These are phyloP conservation scores for Lithospermum erythrorhizon DNA, from an alignment of 257 asterid species.

Conservation along the genomic window DNA sequence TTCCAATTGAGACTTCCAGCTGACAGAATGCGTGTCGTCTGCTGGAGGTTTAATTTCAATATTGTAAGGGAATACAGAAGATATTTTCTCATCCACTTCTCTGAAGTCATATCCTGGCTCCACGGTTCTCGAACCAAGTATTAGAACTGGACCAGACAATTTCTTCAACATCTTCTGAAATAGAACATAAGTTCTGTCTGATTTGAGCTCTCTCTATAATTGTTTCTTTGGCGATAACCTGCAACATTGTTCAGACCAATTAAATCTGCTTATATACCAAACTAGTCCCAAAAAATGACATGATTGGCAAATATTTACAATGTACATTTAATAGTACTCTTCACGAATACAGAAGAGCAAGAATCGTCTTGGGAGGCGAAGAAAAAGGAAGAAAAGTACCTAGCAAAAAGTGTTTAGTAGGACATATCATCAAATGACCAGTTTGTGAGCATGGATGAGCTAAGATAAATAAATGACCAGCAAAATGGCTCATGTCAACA, in stretches of 20 bases:
- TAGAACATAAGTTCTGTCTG: not conserved
- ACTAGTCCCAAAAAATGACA: not conserved
- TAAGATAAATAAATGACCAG: too few species aligned
- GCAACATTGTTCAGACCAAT: not conserved
- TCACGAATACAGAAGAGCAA: not conserved
- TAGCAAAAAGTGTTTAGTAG: not conserved
- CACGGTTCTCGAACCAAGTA: not conserved
- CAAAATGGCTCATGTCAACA: too few species aligned
- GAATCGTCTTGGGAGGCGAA: not conserved
- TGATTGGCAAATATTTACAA: not conserved
- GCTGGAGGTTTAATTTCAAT: not conserved
- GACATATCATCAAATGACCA: conserved; percentile 2
- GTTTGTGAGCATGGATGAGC: not conserved
- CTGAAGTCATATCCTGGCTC: not conserved
- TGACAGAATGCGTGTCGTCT: not conserved
- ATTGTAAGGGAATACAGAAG: conserved; percentile 2
- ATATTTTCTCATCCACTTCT: conserved; percentile 2
- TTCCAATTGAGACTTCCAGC: conserved; percentile 1
- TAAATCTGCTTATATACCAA: not conserved
- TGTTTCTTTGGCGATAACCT: not conserved
- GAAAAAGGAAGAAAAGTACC: not conserved
- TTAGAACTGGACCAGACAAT: not conserved
- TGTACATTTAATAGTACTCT: not conserved
- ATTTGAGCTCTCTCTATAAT: too few species aligned
- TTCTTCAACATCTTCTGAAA: not conserved